phyloP scores from a whole-genome alignment of 1,284 basidiomycete species.

The Ustilago sp. region DNA sequence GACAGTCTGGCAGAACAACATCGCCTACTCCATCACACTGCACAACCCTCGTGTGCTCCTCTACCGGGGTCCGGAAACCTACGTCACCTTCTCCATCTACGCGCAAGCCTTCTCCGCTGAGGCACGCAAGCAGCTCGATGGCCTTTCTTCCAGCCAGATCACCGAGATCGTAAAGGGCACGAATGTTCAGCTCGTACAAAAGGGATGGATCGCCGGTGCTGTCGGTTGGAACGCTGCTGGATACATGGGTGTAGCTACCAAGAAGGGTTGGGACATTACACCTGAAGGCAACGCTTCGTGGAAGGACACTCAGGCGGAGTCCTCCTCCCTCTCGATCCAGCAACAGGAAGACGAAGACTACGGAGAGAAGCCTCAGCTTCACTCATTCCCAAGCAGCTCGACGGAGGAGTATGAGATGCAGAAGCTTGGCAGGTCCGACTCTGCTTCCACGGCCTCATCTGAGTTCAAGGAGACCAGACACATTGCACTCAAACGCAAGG shows the following conservation, averaged over 20 bases:
- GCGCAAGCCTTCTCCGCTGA: slow-evolving; percentile 47
- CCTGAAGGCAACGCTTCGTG: slow-evolving; percentile 33
- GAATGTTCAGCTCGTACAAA: slow-evolving; percentile 52
- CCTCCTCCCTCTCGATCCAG: slow-evolving; percentile 9
- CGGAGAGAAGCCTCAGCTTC: slow-evolving; percentile 29
- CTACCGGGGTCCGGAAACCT: slow-evolving; percentile 58
- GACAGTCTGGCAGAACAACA: slow-evolving; percentile 47
- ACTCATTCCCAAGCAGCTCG: background rate
- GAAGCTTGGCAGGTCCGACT: slow-evolving; percentile 18
- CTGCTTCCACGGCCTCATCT: background rate
- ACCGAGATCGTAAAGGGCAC: slow-evolving; percentile 25
- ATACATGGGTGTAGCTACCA: slow-evolving; percentile 44
- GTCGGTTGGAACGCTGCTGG: slow-evolving; percentile 56
- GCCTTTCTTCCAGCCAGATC: slow-evolving; percentile 21
- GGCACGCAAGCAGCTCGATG: slow-evolving; percentile 37
- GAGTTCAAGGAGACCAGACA: slow-evolving; percentile 27
- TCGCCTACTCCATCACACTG: slow-evolving; percentile 50
- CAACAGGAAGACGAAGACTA: slow-evolving; percentile 52
- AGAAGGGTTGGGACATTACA: slow-evolving; percentile 55
- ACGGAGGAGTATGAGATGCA: slow-evolving; percentile 48
- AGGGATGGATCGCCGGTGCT: slow-evolving; percentile 58
- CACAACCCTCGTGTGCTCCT: slow-evolving; percentile 54
- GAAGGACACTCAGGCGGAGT: slow-evolving; percentile 42
- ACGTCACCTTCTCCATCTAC: slow-evolving; percentile 54
- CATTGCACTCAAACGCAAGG: slow-evolving; percentile 34